phyloP scores from a whole-genome alignment of 352 stramenopile species.

The Pythium phragmitis region DNA sequence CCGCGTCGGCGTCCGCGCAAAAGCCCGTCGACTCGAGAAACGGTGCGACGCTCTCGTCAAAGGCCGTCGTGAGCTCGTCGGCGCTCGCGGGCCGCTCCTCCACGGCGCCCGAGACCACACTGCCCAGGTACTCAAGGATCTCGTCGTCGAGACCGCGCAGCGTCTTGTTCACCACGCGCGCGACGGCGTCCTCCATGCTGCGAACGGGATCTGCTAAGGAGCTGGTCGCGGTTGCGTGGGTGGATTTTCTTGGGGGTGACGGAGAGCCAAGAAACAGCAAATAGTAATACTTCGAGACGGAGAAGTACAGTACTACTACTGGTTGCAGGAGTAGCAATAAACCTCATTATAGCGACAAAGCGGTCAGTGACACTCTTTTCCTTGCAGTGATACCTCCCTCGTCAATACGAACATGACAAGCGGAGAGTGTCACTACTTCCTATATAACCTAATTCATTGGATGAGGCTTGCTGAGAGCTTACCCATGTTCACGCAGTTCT shows the following conservation, averaged over 20 bases:
- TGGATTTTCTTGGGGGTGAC: neutral
- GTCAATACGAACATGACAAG: no score
- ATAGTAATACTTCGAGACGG: neutral
- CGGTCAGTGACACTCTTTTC: no score
- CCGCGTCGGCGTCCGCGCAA: constrained; percentile 40
- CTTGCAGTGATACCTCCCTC: no score
- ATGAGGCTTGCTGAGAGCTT: no score
- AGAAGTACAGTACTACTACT: neutral
- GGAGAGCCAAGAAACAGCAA: neutral
- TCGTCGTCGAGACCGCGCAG: constrained; percentile 61
- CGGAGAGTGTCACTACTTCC: no score
- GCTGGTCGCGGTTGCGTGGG: neutral
- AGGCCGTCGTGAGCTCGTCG: constrained; percentile 36
- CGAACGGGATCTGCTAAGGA: no score
- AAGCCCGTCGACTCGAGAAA: constrained; percentile 68
- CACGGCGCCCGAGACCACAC: constrained; percentile 50
- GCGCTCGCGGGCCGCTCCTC: constrained; percentile 38
- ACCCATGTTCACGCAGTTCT: constrained; percentile 4
- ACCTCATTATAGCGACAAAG: no score
- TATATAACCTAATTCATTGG: neutral
- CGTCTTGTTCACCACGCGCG: constrained; percentile 45
- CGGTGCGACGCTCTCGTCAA: constrained; percentile 63
- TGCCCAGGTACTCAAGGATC: constrained; percentile 69
- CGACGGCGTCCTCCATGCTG: constrained; percentile 48
- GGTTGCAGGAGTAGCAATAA: no score